Evolutionary conservation across 2,329 filamentous ascomycete genomes (phyloP).

Genomic region (Tolypocladium tundrense): DNA sequence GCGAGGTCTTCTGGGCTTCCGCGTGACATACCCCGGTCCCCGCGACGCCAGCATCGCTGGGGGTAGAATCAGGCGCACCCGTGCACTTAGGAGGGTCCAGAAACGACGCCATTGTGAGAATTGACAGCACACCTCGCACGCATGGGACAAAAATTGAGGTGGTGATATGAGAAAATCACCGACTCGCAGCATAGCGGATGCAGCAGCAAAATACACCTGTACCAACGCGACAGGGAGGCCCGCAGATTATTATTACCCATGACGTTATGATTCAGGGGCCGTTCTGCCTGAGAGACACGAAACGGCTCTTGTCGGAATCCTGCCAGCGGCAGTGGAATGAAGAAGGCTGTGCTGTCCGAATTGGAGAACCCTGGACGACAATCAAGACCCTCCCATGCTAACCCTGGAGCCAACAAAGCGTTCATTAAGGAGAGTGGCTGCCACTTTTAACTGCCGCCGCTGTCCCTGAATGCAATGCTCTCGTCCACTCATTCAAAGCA

Average conservation of each 20-base stretch:
- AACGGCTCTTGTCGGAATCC: not conserved
- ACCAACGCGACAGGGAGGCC: not conserved
- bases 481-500: not conserved
- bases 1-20: constrained; percentile 9
- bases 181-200: not conserved
- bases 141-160: not conserved
- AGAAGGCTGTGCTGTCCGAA: not conserved
- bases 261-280: not conserved
- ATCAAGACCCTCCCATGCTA: not conserved
- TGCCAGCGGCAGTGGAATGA: not conserved
- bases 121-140: not conserved
- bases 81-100: constrained; percentile 24
- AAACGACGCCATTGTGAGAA: constrained; percentile 1
- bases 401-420: not conserved
- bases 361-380: not conserved
- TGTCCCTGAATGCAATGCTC: not conserved
- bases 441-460: not conserved
- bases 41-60: constrained; percentile 47
- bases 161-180: not conserved
- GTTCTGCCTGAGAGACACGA: not conserved
- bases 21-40: constrained; percentile 35
- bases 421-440: not conserved
- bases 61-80: constrained; percentile 28
- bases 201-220: not conserved
- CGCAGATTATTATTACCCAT: not conserved